Evolutionary conservation across 2,329 filamentous ascomycete species (phyloP).

Genomic region (Fusarium papillatum): DNA sequence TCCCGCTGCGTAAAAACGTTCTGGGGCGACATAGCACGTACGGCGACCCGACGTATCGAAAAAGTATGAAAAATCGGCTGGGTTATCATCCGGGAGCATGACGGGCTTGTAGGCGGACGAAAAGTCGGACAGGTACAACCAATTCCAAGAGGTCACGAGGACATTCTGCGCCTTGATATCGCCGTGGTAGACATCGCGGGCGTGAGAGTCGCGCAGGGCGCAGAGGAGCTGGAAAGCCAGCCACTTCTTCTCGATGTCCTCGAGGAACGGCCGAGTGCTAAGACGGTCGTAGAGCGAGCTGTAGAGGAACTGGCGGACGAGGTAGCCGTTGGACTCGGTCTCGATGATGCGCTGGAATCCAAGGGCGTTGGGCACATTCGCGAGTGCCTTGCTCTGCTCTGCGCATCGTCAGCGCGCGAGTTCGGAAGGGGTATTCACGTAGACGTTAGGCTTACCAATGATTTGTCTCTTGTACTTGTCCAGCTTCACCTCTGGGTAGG

Average conservation of each 20-base stretch:
- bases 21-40: slow-evolving; percentile 95
- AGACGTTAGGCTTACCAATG: slow-evolving; percentile 79
- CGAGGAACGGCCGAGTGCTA: slow-evolving; percentile 95
- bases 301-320: slow-evolving; percentile 95
- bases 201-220: slow-evolving; percentile 91
- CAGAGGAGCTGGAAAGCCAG: slow-evolving; percentile 95
- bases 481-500: slow-evolving; percentile 85
- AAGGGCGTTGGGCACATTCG: slow-evolving; percentile 91
- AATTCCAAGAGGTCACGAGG: slow-evolving; percentile 98
- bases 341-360: slow-evolving; percentile 93
- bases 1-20: slow-evolving; percentile 84
- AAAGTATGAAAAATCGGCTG: slow-evolving; percentile 97
- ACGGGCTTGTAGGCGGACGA: slow-evolving; percentile 96
- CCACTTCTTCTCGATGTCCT: slow-evolving; percentile 99
- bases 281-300: slow-evolving; percentile 97
- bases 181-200: slow-evolving; percentile 91
- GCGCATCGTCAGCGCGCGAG: slow-evolving; percentile 21
- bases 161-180: slow-evolving; percentile 99
- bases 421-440: no score
- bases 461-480: slow-evolving; percentile 84
- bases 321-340: slow-evolving; percentile 90
- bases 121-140: slow-evolving; percentile 98
- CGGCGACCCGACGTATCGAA: slow-evolving; percentile 94
- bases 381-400: slow-evolving; percentile 85
- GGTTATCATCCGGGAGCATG: slow-evolving; percentile 94